Evolutionary conservation across 1,284 basidiomycete genomes (phyloP).

Genomic region (Somion occarium): DNA sequence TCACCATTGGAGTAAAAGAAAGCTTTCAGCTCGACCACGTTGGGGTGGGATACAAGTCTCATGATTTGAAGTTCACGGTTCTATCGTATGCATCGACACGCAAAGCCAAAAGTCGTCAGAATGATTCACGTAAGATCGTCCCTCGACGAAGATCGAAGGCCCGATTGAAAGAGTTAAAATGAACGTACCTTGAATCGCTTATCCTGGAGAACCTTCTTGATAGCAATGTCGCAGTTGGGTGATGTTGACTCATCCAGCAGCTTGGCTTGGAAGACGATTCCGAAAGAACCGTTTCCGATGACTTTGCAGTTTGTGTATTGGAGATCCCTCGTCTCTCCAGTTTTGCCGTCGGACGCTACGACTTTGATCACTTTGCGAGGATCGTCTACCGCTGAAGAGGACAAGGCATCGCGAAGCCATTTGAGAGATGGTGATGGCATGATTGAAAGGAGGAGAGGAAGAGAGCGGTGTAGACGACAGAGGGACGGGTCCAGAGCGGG

Average conservation of each 20-base stretch:
- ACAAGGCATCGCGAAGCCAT: conserved; percentile 8
- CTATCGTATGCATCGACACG: conserved; percentile 37
- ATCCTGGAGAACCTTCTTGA: conserved; percentile 99
- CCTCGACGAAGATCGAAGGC: not conserved
- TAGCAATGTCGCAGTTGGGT: conserved; percentile 83
- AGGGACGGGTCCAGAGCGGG: not conserved
- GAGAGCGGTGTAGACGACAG: conserved; percentile 3
- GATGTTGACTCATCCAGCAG: conserved; percentile 59
- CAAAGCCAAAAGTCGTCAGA: not conserved
- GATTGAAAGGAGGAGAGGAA: conserved; percentile 15
- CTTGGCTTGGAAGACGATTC: conserved; percentile 93
- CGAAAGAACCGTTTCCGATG: conserved; percentile 97
- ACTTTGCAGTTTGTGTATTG: conserved; percentile 98
- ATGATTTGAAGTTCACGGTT: conserved; percentile 99
- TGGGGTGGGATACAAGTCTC: conserved; percentile 96
- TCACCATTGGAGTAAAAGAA: conserved; percentile 99
- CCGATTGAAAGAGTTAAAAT: conserved; percentile 9
- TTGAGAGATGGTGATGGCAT: conserved; percentile 11
- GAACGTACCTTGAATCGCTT: conserved; percentile 95
- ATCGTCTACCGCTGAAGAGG: conserved; percentile 76
- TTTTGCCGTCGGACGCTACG: conserved; percentile 91
- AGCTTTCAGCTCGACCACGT: conserved; percentile 95
- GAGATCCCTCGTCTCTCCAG: conserved; percentile 84
- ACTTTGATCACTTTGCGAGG: conserved; percentile 94
- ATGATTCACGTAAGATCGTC: not conserved